These are phyloP conservation scores for Smittium mucronatum DNA, from an alignment of 371 early-diverging fungal species.

Conservation along the genomic window DNA sequence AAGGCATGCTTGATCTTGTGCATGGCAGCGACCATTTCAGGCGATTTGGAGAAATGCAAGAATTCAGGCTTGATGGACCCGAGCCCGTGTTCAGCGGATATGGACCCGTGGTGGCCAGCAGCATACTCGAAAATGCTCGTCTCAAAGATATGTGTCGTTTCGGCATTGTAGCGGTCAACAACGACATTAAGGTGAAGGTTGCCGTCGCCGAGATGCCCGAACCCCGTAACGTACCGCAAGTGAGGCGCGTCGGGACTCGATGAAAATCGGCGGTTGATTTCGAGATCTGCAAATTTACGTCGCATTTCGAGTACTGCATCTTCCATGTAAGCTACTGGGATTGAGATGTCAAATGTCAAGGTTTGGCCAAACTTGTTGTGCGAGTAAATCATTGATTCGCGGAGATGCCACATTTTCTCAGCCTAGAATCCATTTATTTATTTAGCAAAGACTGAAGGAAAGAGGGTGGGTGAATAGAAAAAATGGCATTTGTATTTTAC, in stretches of 20 bases:
- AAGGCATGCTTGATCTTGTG: conserved; percentile 49
- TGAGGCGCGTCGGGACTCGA: conserved; percentile 2
- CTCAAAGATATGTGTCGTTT: conserved; percentile 60
- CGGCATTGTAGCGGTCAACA: conserved; percentile 41
- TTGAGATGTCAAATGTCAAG: conserved; percentile 84
- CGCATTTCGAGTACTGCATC: conserved; percentile 67
- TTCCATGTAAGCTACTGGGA: conserved; percentile 79
- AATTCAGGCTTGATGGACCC: conserved; percentile 32
- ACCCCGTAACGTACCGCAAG: conserved; percentile 61
- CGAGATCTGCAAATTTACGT: conserved; percentile 44
- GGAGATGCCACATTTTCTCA: conserved; percentile 64
- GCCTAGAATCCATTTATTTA: conserved; percentile 12
- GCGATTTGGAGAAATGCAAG: conserved; percentile 40
- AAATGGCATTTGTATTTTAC: background rate
- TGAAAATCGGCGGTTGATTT: conserved; percentile 14
- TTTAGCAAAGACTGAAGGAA: too few species aligned
- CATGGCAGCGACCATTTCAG: conserved; percentile 43
- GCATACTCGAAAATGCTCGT: conserved; percentile 90
- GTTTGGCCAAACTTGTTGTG: conserved; percentile 67
- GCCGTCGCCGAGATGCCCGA: conserved; percentile 84
- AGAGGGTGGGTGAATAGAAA: background rate
- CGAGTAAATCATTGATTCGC: conserved; percentile 90
- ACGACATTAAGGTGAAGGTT: conserved; percentile 90
- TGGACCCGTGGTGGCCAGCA: conserved; percentile 39
- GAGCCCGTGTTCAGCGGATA: conserved; percentile 42